Evolutionary conservation across 139 green algal genomes (phyloP).

Genomic region (Deuterostichococcus epilithicus): DNA sequence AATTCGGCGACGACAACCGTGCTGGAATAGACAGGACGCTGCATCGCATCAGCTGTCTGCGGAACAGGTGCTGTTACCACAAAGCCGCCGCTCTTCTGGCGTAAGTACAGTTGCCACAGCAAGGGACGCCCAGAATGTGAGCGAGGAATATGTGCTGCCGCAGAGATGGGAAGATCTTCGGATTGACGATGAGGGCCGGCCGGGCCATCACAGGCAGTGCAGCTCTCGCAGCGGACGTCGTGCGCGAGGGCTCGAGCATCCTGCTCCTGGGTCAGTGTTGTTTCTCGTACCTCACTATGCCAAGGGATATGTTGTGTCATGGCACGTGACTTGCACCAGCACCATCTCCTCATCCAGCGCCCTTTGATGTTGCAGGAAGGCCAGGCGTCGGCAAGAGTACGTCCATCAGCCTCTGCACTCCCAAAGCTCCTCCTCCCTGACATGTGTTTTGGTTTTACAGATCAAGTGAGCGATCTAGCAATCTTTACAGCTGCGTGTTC

Average conservation of each 20-base stretch:
- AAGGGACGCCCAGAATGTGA: too few relatives aligned
- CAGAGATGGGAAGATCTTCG: conserved; percentile 48
- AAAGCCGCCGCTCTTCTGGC: too few relatives aligned
- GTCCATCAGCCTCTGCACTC: conserved; percentile 41
- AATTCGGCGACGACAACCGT: conserved; percentile 89
- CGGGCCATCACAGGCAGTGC: conserved; percentile 56
- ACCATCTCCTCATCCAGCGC: too few relatives aligned
- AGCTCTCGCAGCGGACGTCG: conserved; percentile 41
- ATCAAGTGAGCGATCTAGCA: too few relatives aligned
- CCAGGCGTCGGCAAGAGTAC: conserved; percentile 86
- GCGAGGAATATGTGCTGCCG: background rate
- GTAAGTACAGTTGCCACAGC: too few relatives aligned
- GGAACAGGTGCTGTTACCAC: conserved; percentile 48
- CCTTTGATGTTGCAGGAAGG: conserved; percentile 26
- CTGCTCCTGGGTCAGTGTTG: conserved; percentile 35
- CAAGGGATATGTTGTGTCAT: too few relatives aligned
- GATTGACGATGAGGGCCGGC: conserved; percentile 76
- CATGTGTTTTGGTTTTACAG: conserved; percentile 7
- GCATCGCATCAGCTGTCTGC: conserved; percentile 88
- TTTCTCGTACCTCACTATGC: background rate
- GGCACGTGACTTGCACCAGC: too few relatives aligned
- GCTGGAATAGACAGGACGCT: conserved; percentile 91
- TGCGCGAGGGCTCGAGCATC: conserved; percentile 28
- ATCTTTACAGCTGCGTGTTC: too few relatives aligned
- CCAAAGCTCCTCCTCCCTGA: background rate